Evolutionary conservation across 768 basidiomycete species (phyloP), one percentile per base, ranked within the genome.

Genomic region (Crepidotus variabilis): DNA sequence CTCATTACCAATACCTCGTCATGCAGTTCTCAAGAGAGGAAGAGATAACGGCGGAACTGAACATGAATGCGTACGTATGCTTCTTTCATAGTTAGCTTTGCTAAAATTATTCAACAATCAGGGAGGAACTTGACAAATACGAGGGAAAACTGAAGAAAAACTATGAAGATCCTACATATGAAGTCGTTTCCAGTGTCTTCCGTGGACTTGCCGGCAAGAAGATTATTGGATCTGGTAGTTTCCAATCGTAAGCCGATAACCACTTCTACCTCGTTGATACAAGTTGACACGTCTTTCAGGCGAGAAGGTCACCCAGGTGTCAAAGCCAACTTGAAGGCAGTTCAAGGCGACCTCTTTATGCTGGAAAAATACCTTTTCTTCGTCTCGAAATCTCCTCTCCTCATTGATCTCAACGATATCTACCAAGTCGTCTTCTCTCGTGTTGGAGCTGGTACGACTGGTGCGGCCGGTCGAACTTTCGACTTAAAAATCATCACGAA

Each of bases 11-110:
- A 55, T 99, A 97, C 69, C 77, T 99, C 20, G 96, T 99, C 55
- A 95, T 98, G 88, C 95, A 97, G 64, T 98, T 97, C 72, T 88
- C 86, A n/a, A 82, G 91, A 56, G 96, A 98, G 62, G 97, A 98
- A 69, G 94, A 97, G 72, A 93, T 94, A 59, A 96, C 95, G 22
- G 92, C 94, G 5, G 94, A 97, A 68, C 75, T 98, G 34, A 97
- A 96, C 66, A 83, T 98, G 79, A 77, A 83, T 43, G 94, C 98
- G 94, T 95, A 72, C 54, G 91, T 78, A 39, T 11, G 14, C 33
- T 39, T 16, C 50, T 20, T 35, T 24, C 36, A 9, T 8, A 46
- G 49, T 23, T 43, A 60, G 13, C 49, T 10, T 35, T 36, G 6
- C 52, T 61, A 14, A 55, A 43, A 24, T 54, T 34, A 18, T 9